Base-by-base conservation (phyloP, 306 rosid species). In the Pyrus pyrifolia region DNA sequence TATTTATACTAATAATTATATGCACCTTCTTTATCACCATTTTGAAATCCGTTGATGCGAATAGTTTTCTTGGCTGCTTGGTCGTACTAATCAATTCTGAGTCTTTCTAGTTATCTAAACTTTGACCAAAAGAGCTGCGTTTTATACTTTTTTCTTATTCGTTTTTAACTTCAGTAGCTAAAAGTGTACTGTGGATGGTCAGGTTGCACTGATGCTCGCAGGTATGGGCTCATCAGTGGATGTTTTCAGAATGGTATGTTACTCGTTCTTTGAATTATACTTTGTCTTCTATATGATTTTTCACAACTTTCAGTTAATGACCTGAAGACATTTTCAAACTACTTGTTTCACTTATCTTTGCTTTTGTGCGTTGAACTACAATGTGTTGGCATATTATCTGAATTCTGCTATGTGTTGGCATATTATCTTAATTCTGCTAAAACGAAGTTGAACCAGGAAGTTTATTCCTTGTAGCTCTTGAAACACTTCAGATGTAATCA, bases 121-220 rank as follows among this genome's bases (percentile, higher is more conserved):
- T 4, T 67, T 52, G 11, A 40, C 44, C 44, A 40, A 40, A 40
- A 8, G 44, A 40, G 11, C 7, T 15, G 57, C n/a, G 0, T 14
- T 51, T 17, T 13, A 51, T 51, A 51, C 57, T 51, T 51, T 51
- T 49, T 51, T 18, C 53, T 67, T 51, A 1, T 31, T 49, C 55
- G 3, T 62, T 74, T 40, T 15, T 29, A 51, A 35, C 57, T 74
- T 25, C 12, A 38, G 44, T 49, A 58, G 75, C 58, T 75, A 70
- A 72, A 57, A 60, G 75, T 29, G 81, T 35, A 61, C 38, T 72
- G 72, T 78, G 72, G 59, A 74, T 62, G 81, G 64, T 66, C 88
- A 92, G 99, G 99, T 92, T 19, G 99, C 92, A 42, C 61, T 95
- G 29, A 95, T 92, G 99, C 97, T 95, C 66, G 83, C 96, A 12